Base-by-base conservation (phyloP, 345 rosid species). In the Gossypium raimondii region DNA sequence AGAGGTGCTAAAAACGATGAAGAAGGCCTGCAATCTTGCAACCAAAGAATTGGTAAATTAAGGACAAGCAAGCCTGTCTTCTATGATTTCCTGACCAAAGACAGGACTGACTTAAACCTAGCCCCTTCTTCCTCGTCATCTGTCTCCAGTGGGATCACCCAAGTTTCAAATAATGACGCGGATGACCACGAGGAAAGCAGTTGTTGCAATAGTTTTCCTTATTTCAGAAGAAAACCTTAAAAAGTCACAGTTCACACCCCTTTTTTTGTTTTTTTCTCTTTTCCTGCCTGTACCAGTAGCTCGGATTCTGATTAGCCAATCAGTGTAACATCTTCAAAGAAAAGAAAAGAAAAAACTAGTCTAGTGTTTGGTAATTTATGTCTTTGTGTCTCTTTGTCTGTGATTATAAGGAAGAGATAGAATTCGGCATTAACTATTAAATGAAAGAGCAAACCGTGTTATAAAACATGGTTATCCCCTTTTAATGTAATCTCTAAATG, bases 71-170 rank as follows among this genome's bases (percentile, higher is more conserved):
- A 75, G 79, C 96, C 93, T 6, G 85, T 91, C 57, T 95, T 89
- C 83, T 91, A 89, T 66, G 97, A 95, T 74, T 95, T 95, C 82
- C 55, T 94, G 87, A 88, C 81, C 52, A 87, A 86, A 67, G 87
- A 79, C 52, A 80, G 75, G 72, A 81, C 89, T 18, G 96, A 92
- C 76, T 57, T 91, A 83, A 90, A 91, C 72, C 86, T 89, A 25
- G 83, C 80, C 70, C 91, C 91, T 2, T 69, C 84, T 25, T 84
- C 89, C 2, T 80, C 96, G 4, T 83, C 89, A 44, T 93, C 98
- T 2, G 93, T 87, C 47, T 86, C 97, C 5, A 95, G 99, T 78
- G 98, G 97, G 78, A 45, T 95, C 86, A 93, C 97, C 25, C 90
- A 92, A 81, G 83, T 83, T 48, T 86, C 89, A 4, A 79, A 76